Percentiles rank a stretch among this genome's conserved stretches.
Conservation (phyloP, 108 stramenopile genomes). For the Pseudonitzschia pungens region DNA sequence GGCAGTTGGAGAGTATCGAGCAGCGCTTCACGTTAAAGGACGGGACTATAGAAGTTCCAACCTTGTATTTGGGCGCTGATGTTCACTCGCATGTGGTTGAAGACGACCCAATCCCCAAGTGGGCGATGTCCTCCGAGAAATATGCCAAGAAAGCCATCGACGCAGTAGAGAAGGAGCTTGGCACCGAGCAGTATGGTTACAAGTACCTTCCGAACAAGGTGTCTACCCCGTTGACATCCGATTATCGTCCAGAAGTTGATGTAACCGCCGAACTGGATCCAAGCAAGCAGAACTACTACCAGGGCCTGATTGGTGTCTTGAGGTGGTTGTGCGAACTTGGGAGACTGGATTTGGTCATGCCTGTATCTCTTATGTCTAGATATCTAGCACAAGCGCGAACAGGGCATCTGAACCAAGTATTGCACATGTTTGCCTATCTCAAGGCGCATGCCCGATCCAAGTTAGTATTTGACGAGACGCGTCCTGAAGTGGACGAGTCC, state of each 20-base stretch:
- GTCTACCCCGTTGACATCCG: too few species aligned
- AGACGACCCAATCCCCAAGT: too few species aligned
- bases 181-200: too few species aligned
- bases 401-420: conserved; percentile 38
- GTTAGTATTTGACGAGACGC: conserved; percentile 34
- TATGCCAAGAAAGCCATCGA: too few species aligned
- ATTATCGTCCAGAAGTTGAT: conserved; percentile 24
- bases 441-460: conserved; percentile 14
- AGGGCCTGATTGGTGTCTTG: conserved; percentile 41
- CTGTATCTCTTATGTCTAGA: conserved; percentile 45
- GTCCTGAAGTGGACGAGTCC: not conserved
- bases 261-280: conserved; percentile 20
- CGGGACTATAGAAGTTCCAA: too few species aligned
- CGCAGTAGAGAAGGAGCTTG: too few species aligned
- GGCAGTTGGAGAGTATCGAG: too few species aligned
- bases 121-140: too few species aligned
- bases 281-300: conserved; percentile 27
- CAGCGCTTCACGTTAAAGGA: too few species aligned
- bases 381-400: conserved; percentile 37
- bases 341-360: conserved; percentile 42
- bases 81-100: too few species aligned
- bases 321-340: conserved; percentile 57
- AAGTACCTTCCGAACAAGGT: too few species aligned
- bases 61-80: too few species aligned
- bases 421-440: conserved; percentile 38